Evolutionary conservation across 495 filamentous ascomycete genomes (phyloP).

Genomic region (Alectoria sarmentosa): DNA sequence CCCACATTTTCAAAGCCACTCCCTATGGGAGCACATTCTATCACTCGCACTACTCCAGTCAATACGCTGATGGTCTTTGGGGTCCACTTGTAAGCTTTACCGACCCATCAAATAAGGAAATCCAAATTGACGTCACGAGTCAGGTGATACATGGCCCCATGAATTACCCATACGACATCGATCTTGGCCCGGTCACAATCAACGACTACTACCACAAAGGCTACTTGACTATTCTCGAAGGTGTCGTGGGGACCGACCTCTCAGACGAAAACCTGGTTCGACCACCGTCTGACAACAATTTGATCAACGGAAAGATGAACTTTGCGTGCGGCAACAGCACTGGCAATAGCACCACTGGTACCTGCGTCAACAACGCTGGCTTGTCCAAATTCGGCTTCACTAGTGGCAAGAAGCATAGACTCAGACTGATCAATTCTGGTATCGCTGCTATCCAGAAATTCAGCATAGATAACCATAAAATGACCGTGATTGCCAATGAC

Average conservation of each 20-base stretch:
- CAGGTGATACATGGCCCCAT: constrained; percentile 44
- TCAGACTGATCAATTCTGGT: constrained; percentile 50
- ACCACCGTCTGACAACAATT: constrained; percentile 30
- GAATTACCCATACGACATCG: constrained; percentile 48
- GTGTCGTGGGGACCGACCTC: constrained; percentile 4
- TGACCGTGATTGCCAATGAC: constrained; percentile 38
- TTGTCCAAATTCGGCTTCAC: constrained; percentile 29
- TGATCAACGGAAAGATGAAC: constrained; percentile 35
- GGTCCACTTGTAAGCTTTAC: constrained; percentile 53
- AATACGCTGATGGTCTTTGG: constrained; percentile 40
- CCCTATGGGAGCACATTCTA: constrained; percentile 45
- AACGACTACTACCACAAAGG: constrained; percentile 37
- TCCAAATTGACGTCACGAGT: no score
- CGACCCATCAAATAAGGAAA: no score
- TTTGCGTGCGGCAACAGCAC: constrained; percentile 16
- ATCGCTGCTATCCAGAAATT: constrained; percentile 39
- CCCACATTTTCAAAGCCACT: constrained; percentile 33
- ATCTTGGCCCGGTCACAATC: constrained; percentile 45
- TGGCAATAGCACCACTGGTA: not conserved
- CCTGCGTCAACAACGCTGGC: constrained; percentile 30
- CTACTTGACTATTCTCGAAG: constrained; percentile 25
- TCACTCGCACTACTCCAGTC: constrained; percentile 41
- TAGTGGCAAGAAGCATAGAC: constrained; percentile 39
- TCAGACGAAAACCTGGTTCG: not conserved
- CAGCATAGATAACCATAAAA: constrained; percentile 34